These are phyloP conservation scores for Colletotrichum sansevieriae DNA, from an alignment of 2,329 filamentous ascomycete species.

Conservation along the genomic window DNA sequence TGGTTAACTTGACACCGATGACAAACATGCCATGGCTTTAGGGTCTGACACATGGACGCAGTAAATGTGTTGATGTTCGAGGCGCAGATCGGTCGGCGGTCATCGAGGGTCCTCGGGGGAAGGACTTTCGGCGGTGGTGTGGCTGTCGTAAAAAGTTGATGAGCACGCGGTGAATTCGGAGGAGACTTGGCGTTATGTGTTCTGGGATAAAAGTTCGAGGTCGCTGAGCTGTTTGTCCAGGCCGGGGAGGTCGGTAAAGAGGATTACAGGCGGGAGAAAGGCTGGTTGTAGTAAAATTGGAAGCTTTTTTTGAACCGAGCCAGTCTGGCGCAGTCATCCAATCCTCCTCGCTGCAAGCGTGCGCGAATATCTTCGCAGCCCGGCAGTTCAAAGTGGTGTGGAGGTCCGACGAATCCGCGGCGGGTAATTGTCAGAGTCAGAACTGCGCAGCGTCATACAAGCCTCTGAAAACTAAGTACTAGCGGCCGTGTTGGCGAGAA, in stretches of 20 bases:
- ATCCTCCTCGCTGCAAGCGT: constrained; percentile 35
- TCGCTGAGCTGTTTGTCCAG: constrained; percentile 5
- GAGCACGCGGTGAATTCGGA: constrained; percentile 12
- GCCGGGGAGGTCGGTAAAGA: constrained; percentile 6
- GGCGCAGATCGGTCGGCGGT: constrained; percentile 20
- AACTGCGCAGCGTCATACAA: constrained; percentile 36
- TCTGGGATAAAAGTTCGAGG: constrained; percentile 14
- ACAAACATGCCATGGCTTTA: constrained; percentile 40
- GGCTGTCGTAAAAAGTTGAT: not conserved
- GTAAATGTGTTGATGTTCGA: constrained; percentile 16
- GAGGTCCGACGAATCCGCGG: constrained; percentile 33
- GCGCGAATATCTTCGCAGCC: constrained; percentile 36
- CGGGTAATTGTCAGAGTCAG: constrained; percentile 13
- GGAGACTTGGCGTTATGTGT: not conserved
- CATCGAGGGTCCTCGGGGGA: constrained; percentile 14
- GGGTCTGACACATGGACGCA: constrained; percentile 40
- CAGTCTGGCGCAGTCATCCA: constrained; percentile 25
- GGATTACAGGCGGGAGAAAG: not conserved
- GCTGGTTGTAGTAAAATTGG: constrained; percentile 15
- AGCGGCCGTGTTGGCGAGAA: constrained; percentile 18
- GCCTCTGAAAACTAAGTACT: not conserved
- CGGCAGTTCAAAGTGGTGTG: constrained; percentile 32
- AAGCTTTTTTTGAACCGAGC: constrained; percentile 17
- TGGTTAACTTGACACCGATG: constrained; percentile 37
- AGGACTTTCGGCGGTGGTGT: not conserved